These are phyloP conservation scores for Claviceps digitariae DNA, from an alignment of 2,329 filamentous ascomycete genomes.

Conservation along the genomic window DNA sequence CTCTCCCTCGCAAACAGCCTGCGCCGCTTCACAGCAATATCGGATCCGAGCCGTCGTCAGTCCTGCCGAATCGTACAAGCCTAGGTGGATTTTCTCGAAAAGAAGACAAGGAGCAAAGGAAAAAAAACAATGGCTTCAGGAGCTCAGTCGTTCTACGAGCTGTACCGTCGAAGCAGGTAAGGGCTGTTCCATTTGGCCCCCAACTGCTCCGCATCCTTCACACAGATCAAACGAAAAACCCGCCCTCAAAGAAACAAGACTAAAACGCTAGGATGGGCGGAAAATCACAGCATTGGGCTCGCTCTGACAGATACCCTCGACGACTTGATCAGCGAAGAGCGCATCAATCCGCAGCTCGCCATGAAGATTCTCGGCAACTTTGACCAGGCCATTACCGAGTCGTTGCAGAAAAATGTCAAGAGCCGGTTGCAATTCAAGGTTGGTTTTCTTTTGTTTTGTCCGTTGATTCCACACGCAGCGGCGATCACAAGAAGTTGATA, in stretches of 20 bases:
- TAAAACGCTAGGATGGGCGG: constrained; percentile 1
- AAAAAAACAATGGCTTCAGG: constrained; percentile 30
- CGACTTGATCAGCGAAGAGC: constrained; percentile 84
- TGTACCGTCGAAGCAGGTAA: constrained; percentile 97
- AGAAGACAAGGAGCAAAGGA: not conserved
- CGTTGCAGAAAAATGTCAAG: constrained; percentile 85
- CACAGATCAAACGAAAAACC: not conserved
- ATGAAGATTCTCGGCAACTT: constrained; percentile 98
- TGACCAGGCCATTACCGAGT: constrained; percentile 83
- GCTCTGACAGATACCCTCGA: constrained; percentile 94
- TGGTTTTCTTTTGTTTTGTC: constrained; percentile 10
- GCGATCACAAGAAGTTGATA: not conserved
- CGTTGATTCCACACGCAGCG: too few relatives aligned
- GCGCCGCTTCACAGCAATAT: not conserved
- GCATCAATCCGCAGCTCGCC: constrained; percentile 93
- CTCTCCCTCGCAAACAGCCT: constrained; percentile 1
- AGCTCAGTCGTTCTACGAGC: constrained; percentile 65
- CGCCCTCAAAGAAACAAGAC: not conserved
- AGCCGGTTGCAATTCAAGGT: constrained; percentile 91
- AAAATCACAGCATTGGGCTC: constrained; percentile 63
- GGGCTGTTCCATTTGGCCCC: not conserved
- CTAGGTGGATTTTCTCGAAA: not conserved
- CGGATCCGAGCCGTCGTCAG: not conserved
- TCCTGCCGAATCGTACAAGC: not conserved
- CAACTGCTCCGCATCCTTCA: not conserved